Conservation (phyloP, 495 filamentous ascomycete genomes). For the Talaromyces thailandensis region DNA sequence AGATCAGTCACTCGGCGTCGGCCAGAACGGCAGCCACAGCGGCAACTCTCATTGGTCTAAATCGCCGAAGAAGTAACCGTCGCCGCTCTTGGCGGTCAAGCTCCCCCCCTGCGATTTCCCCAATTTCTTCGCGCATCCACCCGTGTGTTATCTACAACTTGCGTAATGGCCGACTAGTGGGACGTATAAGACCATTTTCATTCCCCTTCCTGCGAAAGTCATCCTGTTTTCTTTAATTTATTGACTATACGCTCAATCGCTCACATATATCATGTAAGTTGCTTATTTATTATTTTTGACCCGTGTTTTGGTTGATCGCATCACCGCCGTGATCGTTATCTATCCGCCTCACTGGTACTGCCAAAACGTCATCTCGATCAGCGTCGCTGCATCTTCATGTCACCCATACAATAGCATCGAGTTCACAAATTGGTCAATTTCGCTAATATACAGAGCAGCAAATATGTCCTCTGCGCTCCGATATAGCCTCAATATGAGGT, state of each 20-base stretch:
- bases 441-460: background rate
- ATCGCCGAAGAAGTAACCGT: background rate
- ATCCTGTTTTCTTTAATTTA: background rate
- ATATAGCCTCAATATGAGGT: slow-evolving; percentile 29
- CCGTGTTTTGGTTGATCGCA: background rate
- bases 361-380: background rate
- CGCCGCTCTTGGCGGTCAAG: background rate
- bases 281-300: background rate
- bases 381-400: background rate
- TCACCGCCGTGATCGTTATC: background rate
- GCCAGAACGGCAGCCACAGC: background rate
- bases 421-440: background rate
- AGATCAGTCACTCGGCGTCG: background rate
- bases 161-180: background rate
- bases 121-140: no score
- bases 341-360: background rate
- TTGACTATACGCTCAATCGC: background rate
- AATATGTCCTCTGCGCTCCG: slow-evolving; percentile 38
- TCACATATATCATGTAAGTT: background rate
- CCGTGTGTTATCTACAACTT: background rate
- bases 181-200: background rate
- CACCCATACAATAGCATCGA: background rate
- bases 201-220: background rate
- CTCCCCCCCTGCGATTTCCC: background rate
- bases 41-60: background rate